These are phyloP conservation scores for Wallacemonas sp. DNA, from an alignment of 208 protist species.

Conservation along the genomic window DNA sequence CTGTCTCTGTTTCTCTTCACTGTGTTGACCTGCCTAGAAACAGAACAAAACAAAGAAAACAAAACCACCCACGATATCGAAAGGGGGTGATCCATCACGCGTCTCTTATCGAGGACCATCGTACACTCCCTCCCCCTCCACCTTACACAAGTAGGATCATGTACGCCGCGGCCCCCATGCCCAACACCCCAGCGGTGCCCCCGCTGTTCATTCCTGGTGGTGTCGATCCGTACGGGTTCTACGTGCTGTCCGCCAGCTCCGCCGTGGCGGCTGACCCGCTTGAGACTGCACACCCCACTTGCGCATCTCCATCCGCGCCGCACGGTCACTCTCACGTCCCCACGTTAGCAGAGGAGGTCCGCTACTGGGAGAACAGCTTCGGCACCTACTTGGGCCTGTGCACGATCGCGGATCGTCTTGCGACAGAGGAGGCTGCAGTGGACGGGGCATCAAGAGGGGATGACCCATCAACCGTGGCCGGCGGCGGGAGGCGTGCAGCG, in stretches of 20 bases:
- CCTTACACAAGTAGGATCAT: no score
- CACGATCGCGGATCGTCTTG: not conserved
- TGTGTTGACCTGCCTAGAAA: no score
- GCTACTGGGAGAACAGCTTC: slow-evolving; percentile 24
- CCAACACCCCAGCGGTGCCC: slow-evolving; percentile 5
- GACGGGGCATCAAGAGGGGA: not conserved
- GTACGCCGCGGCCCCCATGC: slow-evolving; percentile 11
- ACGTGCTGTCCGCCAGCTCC: slow-evolving; percentile 7
- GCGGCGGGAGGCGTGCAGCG: not conserved
- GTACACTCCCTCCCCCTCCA: no score
- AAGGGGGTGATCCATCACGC: no score
- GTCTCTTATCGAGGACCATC: no score
- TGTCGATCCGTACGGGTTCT: slow-evolving; percentile 26
- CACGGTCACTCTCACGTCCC: not conserved
- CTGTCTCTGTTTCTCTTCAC: no score
- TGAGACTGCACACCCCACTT: not conserved
- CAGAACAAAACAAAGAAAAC: no score
- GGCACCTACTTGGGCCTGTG: slow-evolving; percentile 22
- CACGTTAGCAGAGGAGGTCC: slow-evolving; percentile 13
- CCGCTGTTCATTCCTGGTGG: slow-evolving; percentile 15
- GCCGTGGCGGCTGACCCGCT: slow-evolving; percentile 2
- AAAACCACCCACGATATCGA: no score
- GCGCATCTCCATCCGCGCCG: not conserved
- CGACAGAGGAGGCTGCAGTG: not conserved
- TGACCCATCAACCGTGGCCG: not conserved